A percentile compares a stretch with the other conserved stretches of the same genome.
Conservation (phyloP, 345 rosid genomes). For the Eucalyptus fibrosa region DNA sequence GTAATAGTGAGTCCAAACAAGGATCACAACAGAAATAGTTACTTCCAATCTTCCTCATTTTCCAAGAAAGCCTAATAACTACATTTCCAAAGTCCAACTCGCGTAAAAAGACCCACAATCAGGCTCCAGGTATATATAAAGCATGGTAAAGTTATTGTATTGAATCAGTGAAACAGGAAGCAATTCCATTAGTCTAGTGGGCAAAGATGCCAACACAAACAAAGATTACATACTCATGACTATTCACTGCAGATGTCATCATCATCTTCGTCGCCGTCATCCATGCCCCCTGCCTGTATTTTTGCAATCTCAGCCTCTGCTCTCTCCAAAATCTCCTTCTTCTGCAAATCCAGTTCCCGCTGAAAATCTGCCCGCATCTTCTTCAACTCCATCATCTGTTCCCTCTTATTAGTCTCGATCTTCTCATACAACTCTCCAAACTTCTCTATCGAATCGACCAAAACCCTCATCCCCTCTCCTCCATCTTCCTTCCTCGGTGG, state of each 20-base stretch:
- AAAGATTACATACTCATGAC: neutral
- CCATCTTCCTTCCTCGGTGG: slow-evolving; percentile 1
- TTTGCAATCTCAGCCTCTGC: slow-evolving; percentile 40
- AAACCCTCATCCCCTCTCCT: slow-evolving; percentile 15
- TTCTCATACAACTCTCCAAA: slow-evolving; percentile 46
- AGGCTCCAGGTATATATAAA: neutral
- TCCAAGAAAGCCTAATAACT: neutral
- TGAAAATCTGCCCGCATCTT: slow-evolving; percentile 35
- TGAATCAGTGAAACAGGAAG: neutral
- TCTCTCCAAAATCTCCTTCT: slow-evolving; percentile 38
- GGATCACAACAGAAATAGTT: neutral
- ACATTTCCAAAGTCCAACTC: neutral
- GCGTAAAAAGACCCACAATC: neutral
- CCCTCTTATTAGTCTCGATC: slow-evolving; percentile 47
- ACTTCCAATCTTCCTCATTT: neutral
- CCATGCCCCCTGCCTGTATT: slow-evolving; percentile 18
- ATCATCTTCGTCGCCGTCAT: slow-evolving; percentile 4
- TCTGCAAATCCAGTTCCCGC: slow-evolving; percentile 40
- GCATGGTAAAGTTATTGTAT: neutral
- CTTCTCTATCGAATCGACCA: slow-evolving; percentile 38
- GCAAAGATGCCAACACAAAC: neutral
- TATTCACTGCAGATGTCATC: slow-evolving; percentile 11
- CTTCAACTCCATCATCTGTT: slow-evolving; percentile 47
- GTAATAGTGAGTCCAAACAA: neutral
- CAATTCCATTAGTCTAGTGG: neutral